Conservation (phyloP, 2,329 filamentous ascomycete species). For the Davidsoniella neocaledoniae region DNA sequence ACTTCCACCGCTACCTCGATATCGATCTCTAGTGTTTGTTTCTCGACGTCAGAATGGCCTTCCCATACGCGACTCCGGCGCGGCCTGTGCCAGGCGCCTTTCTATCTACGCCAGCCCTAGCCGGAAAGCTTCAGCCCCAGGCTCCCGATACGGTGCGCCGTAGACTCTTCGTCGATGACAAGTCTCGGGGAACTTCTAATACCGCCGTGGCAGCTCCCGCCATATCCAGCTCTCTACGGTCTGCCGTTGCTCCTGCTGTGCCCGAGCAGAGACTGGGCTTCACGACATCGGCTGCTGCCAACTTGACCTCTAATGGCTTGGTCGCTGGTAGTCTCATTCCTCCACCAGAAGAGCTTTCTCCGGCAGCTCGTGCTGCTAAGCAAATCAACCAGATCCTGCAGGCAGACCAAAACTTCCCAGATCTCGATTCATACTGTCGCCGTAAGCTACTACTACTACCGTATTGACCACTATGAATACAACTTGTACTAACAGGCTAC, state of each 20-base stretch:
- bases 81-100: slow-evolving; percentile 61
- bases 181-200: neutral
- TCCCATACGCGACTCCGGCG: slow-evolving; percentile 45
- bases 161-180: slow-evolving; percentile 29
- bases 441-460: slow-evolving; percentile 40
- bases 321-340: slow-evolving; percentile 9
- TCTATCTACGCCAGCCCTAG: slow-evolving; percentile 53
- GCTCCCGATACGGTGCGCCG: slow-evolving; percentile 31
- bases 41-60: slow-evolving; percentile 28
- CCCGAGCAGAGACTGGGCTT: slow-evolving; percentile 8
- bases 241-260: slow-evolving; percentile 15
- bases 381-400: slow-evolving; percentile 69
- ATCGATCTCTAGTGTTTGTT: neutral
- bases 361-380: slow-evolving; percentile 62
- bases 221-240: neutral
- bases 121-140: slow-evolving; percentile 20
- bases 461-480: neutral
- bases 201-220: neutral
- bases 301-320: slow-evolving; percentile 6
- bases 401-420: slow-evolving; percentile 66
- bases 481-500: slow-evolving; percentile 14
- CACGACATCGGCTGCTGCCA: slow-evolving; percentile 5
- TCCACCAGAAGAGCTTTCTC: slow-evolving; percentile 33
- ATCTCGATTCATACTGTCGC: slow-evolving; percentile 75
- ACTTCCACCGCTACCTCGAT: neutral